Conservation (phyloP, 345 rosid species). For the Hibiscus mutabilis region DNA sequence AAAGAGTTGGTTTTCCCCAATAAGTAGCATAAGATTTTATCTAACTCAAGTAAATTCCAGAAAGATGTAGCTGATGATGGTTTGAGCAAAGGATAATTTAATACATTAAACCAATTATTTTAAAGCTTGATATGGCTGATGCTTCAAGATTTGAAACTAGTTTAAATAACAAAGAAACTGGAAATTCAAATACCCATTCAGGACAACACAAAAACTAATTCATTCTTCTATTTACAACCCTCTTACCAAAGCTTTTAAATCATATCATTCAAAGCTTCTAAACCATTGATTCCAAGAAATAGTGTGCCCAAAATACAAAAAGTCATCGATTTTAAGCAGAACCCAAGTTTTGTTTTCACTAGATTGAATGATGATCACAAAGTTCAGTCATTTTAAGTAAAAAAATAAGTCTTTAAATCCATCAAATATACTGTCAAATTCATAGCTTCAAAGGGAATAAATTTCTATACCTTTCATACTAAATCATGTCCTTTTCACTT, state of each 20-base stretch:
- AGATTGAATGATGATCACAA: neutral
- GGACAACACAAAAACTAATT: neutral
- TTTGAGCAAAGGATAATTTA: neutral
- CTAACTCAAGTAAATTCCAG: too few relatives aligned
- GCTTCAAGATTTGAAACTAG: slow-evolving; percentile 2
- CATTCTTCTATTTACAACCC: too few relatives aligned
- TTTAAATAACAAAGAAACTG: neutral
- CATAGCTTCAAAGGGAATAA: neutral
- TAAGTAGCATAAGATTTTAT: too few relatives aligned
- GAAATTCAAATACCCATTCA: neutral
- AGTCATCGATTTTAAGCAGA: neutral
- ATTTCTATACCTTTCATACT: neutral
- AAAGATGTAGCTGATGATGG: neutral
- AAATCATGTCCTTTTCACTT: neutral
- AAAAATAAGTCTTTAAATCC: neutral
- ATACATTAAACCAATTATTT: neutral
- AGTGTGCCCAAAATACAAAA: neutral
- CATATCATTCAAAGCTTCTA: too few relatives aligned
- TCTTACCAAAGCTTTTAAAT: too few relatives aligned
- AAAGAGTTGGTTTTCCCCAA: too few relatives aligned
- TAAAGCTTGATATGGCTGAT: neutral
- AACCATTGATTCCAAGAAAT: neutral
- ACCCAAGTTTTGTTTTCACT: neutral
- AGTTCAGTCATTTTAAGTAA: neutral
- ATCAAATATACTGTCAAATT: neutral